Base-by-base conservation (phyloP, 805 yeast genomes). In the Tetrapisispora fleetii region DNA sequence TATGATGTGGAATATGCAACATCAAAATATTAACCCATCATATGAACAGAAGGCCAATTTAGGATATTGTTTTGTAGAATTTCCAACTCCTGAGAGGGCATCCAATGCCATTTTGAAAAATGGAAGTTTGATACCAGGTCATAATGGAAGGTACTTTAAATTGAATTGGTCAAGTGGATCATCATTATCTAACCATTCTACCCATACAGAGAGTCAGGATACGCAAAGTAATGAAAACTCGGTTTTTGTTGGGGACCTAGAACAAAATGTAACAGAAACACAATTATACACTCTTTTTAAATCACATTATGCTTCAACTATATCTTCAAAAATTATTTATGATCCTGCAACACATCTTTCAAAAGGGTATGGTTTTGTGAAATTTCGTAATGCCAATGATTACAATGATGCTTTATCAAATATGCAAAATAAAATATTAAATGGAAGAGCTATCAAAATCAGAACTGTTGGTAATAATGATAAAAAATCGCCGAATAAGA, bases 281-380 rank as follows among this genome's bases (percentile, higher is more conserved):
- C 70, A 73, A 37, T 69, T 89, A 22, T 75, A 76, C 50, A 83
- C 83, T 45, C 71, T 78, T 40, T 89, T 90, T 67, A 80, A 78
- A 51, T 67, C 78, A 5, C 76, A 79, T 50, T 89, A 78, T 60
- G 81, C 90, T 1, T 83, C 90, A 7, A 79, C 87, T 47, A 75
- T 80, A 46, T 81, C 83, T 55, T 93, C 81, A 7, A 87, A 84
- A 59, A 78, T 89, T 52, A 87, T 89, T 81, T 64, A 76, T 44
- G 96, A 89, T 64, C 81, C 79, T 37, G 61, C 66, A 13, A 80
- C 95, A 1, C 82, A 83, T 30, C 74, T 74, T 44, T 78, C 91
- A 7, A 81, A 85, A 59, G 95, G 96, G 13, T 89, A 84, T 65
- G 97, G 96, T 2, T 90, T 90, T 69, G 86, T 88, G n/a, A 79